phyloP scores from a whole-genome alignment of 2,329 filamentous ascomycete species.

The Drechslerella stenobrocha region DNA sequence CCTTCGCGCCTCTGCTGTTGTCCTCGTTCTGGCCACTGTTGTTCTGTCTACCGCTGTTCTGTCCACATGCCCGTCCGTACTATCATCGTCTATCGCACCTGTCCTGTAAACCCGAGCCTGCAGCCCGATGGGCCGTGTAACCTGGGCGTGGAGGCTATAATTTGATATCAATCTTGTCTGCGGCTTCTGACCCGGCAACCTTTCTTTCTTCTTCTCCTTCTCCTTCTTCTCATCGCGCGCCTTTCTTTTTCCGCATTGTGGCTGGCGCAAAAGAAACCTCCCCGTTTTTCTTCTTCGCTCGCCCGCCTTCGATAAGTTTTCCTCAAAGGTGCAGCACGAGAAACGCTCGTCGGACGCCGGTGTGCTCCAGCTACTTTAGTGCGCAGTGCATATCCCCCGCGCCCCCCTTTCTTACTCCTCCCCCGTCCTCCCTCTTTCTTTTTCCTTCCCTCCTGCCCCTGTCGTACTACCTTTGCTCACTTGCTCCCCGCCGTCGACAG shows the following conservation, averaged over 20 bases:
- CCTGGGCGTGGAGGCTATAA: constrained; percentile 4
- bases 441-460: constrained; percentile 12
- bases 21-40: not conserved
- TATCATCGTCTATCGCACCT: not conserved
- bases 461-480: constrained; percentile 1
- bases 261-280: constrained; percentile 9
- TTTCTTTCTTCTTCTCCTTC: not conserved
- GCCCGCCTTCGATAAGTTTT: constrained; percentile 2
- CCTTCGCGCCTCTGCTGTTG: not conserved
- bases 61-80: not conserved
- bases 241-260: not conserved
- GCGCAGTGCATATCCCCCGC: constrained; percentile 9
- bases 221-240: not conserved
- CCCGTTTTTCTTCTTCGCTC: not conserved
- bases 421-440: constrained; percentile 14
- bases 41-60: not conserved
- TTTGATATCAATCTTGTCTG: not conserved
- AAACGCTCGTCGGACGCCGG: not conserved
- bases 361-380: not conserved
- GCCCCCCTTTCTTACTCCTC: constrained; percentile 10
- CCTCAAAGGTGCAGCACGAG: not conserved
- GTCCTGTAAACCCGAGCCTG: no score
- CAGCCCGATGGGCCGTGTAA: not conserved
- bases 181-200: constrained; percentile 8
- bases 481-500: constrained; percentile 24